phyloP scores from a whole-genome alignment of 164 flowering plant species.

The Stephania cephalantha region DNA sequence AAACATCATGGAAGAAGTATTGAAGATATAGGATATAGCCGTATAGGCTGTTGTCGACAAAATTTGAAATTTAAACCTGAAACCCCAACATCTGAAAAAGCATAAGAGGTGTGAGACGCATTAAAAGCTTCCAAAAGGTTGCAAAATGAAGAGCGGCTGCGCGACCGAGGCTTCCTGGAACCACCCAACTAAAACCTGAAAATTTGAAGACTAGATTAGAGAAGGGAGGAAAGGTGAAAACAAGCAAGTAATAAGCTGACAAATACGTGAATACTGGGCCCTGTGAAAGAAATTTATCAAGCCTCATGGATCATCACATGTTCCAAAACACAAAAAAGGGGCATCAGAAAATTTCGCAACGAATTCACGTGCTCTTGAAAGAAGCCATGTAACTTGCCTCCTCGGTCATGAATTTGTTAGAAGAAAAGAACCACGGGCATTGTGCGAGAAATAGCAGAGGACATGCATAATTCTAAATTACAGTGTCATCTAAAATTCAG shows the following conservation, averaged over 20 bases:
- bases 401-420: background rate
- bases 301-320: background rate
- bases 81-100: background rate
- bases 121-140: background rate
- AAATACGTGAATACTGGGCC: no score
- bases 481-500: background rate
- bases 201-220: background rate
- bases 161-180: background rate
- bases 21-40: background rate
- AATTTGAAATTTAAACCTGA: background rate
- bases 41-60: background rate
- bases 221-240: no score
- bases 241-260: background rate
- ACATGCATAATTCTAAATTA: background rate
- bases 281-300: no score
- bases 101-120: background rate
- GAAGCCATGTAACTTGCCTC: background rate
- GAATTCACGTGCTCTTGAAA: no score
- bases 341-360: background rate
- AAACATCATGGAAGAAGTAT: background rate
- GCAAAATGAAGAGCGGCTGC: background rate
- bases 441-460: no score
- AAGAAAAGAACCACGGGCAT: background rate
- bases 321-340: background rate
- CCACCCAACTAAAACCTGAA: conserved; percentile 8